Evolutionary conservation across 345 rosid genomes (phyloP).

Genomic region (Moringa oleifera): DNA sequence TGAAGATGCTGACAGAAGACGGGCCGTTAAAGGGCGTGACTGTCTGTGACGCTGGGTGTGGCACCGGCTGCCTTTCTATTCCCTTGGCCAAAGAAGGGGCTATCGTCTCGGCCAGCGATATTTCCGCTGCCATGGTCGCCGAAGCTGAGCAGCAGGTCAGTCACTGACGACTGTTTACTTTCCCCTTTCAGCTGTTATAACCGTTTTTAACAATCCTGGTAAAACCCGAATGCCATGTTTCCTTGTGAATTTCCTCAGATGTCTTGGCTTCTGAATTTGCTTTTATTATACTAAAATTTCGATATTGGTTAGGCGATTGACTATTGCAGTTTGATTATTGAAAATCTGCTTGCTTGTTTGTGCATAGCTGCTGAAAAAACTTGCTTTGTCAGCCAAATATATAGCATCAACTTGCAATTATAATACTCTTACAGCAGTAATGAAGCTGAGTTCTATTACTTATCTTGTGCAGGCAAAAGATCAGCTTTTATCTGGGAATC

Average conservation of each 20-base stretch:
- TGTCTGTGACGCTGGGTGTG: slow-evolving; percentile 94
- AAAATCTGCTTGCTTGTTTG: no score
- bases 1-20: slow-evolving; percentile 68
- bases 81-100: slow-evolving; percentile 92
- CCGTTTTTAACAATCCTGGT: neutral
- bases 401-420: neutral
- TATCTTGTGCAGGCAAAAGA: slow-evolving; percentile 56
- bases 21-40: slow-evolving; percentile 69
- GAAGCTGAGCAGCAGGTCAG: slow-evolving; percentile 82
- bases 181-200: neutral
- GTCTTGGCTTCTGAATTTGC: no score
- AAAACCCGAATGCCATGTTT: neutral
- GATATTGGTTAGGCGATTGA: no score
- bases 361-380: no score
- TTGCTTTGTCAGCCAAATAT: no score
- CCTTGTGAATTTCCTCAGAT: no score
- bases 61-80: slow-evolving; percentile 69
- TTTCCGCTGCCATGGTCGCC: slow-evolving; percentile 90
- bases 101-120: slow-evolving; percentile 74
- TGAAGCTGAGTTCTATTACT: neutral
- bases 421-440: neutral
- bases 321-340: no score
- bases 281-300: no score
- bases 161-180: neutral
- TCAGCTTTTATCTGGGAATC: slow-evolving; percentile 34